A percentile compares a stretch with the other conserved stretches of the same genome.
phyloP scores from a whole-genome alignment of 805 yeast genomes.

The Candida argentea region DNA sequence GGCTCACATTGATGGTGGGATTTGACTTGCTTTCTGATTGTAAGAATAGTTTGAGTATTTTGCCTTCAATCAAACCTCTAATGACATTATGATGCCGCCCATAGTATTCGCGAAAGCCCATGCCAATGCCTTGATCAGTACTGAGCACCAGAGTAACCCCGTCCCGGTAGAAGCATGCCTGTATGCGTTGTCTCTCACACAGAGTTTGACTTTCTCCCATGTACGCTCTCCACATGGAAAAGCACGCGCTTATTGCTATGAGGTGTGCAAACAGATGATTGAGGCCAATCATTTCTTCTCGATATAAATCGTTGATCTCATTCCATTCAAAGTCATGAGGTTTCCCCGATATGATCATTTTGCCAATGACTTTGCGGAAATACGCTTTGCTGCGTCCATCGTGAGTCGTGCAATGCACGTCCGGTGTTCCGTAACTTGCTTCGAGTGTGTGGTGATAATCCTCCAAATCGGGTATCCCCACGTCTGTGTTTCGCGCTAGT shows the following conservation, averaged over 20 bases:
- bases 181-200: too few relatives aligned
- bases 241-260: slow-evolving; percentile 2
- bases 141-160: too few relatives aligned
- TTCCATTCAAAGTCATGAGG: slow-evolving; percentile 1
- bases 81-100: too few relatives aligned
- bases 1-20: too few relatives aligned
- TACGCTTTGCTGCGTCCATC: slow-evolving; percentile 1
- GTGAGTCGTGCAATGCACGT: slow-evolving; percentile 1
- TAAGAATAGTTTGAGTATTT: too few relatives aligned
- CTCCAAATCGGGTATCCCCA: not conserved
- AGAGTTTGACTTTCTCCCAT: too few relatives aligned
- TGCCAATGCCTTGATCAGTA: too few relatives aligned
- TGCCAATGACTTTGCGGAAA: slow-evolving; percentile 3
- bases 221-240: not conserved
- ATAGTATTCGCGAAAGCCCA: too few relatives aligned
- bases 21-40: too few relatives aligned
- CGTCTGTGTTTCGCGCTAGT: slow-evolving; percentile 2
- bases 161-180: too few relatives aligned
- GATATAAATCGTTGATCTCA: slow-evolving; percentile 5
- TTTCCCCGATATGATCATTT: slow-evolving; percentile 2
- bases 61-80: too few relatives aligned
- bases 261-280: not conserved
- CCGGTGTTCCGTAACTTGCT: slow-evolving; percentile 6
- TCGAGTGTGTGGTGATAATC: slow-evolving; percentile 3
- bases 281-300: slow-evolving; percentile 2